Conservation (phyloP, 805 yeast species). For the Kazachstania africana region DNA sequence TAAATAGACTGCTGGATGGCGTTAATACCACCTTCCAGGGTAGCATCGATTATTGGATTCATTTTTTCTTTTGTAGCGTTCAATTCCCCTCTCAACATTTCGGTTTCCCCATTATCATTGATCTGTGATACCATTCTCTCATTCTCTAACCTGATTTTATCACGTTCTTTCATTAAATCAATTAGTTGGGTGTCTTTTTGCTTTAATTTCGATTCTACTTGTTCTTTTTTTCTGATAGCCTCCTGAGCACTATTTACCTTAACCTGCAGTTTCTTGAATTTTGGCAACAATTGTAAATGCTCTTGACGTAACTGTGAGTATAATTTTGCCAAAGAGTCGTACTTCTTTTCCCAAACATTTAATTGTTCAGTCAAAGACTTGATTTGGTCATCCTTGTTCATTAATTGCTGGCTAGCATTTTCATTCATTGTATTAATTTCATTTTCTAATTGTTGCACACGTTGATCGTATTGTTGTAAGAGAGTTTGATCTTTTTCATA, state of each 20-base stretch:
- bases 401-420: slow-evolving; percentile 60
- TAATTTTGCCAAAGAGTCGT: slow-evolving; percentile 78
- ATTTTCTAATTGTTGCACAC: slow-evolving; percentile 70
- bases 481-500: slow-evolving; percentile 77
- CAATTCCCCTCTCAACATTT: too few relatives aligned
- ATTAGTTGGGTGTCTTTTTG: slow-evolving; percentile 81
- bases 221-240: slow-evolving; percentile 72
- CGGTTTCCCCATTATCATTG: not conserved
- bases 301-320: slow-evolving; percentile 89
- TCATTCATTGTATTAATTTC: slow-evolving; percentile 52
- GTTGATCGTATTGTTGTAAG: slow-evolving; percentile 75
- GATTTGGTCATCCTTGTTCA: slow-evolving; percentile 65
- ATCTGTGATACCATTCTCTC: slow-evolving; percentile 26
- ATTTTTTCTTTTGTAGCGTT: slow-evolving; percentile 39
- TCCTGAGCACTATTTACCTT: slow-evolving; percentile 87
- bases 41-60: slow-evolving; percentile 52
- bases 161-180: slow-evolving; percentile 80
- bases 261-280: slow-evolving; percentile 71
- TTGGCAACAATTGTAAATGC: slow-evolving; percentile 66
- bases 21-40: slow-evolving; percentile 55
- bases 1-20: slow-evolving; percentile 61
- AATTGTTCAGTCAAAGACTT: slow-evolving; percentile 62
- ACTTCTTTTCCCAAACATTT: slow-evolving; percentile 69
- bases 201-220: slow-evolving; percentile 70
- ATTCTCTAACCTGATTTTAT: slow-evolving; percentile 74